phyloP scores from a whole-genome alignment of 1,284 basidiomycete species.

The Leccinum subrobustum region DNA sequence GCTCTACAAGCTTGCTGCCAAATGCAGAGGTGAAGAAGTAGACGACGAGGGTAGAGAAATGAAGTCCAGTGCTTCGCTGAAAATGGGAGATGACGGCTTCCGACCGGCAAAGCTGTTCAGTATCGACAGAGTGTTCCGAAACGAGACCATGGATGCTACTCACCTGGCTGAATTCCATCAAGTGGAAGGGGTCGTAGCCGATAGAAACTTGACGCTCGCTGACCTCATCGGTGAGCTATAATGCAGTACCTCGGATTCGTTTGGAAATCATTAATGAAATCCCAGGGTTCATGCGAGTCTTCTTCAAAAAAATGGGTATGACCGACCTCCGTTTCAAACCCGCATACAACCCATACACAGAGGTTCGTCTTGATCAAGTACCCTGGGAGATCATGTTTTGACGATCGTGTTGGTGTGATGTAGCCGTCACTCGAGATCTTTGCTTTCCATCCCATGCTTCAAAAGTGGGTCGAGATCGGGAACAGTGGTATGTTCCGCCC shows the following conservation, averaged over 20 bases:
- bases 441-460: slow-evolving; percentile 93
- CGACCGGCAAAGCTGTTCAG: slow-evolving; percentile 96
- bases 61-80: slow-evolving; percentile 33
- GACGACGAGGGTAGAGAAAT: slow-evolving; percentile 37
- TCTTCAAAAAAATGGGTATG: slow-evolving; percentile 98
- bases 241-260: not conserved
- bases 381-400: not conserved
- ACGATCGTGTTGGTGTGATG: not conserved
- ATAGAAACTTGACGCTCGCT: slow-evolving; percentile 91
- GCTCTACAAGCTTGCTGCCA: slow-evolving; percentile 89
- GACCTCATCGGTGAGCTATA: slow-evolving; percentile 81
- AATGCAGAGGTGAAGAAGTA: slow-evolving; percentile 62
- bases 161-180: slow-evolving; percentile 99
- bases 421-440: slow-evolving; percentile 99
- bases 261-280: not conserved
- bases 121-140: slow-evolving; percentile 98
- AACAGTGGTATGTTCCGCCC: slow-evolving; percentile 94
- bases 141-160: slow-evolving; percentile 99
- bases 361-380: slow-evolving; percentile 49
- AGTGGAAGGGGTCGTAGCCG: slow-evolving; percentile 98
- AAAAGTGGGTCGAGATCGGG: slow-evolving; percentile 95
- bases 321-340: slow-evolving; percentile 95
- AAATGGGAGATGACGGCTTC: slow-evolving; percentile 69
- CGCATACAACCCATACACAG: slow-evolving; percentile 95
- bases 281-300: slow-evolving; percentile 94